Percentiles rank a stretch among this genome's conserved stretches.
Evolutionary conservation across 345 rosid species (phyloP).

Genomic region (Camelina sativa): DNA sequence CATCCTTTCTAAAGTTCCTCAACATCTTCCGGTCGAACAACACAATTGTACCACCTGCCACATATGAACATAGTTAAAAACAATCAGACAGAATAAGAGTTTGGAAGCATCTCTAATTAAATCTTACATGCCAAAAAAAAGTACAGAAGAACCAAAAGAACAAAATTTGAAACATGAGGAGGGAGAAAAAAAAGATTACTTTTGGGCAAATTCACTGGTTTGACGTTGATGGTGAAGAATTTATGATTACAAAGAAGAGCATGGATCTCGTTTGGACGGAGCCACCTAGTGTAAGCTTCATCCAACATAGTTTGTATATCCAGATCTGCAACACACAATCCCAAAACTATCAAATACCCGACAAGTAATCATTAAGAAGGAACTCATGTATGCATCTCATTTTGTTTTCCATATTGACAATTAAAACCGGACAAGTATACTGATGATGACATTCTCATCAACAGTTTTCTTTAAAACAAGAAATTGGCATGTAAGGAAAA

Average conservation of each 20-base stretch:
- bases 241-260: constrained; percentile 83
- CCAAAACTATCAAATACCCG: constrained; percentile 9
- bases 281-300: constrained; percentile 90
- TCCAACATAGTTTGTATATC: constrained; percentile 62
- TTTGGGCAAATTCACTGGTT: constrained; percentile 79
- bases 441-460: constrained; percentile 10
- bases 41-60: constrained; percentile 86
- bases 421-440: background rate
- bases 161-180: background rate
- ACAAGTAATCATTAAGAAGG: background rate
- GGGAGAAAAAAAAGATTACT: constrained; percentile 49
- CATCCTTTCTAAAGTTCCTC: constrained; percentile 93
- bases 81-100: background rate
- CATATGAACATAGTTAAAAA: constrained; percentile 20
- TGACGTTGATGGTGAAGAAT: constrained; percentile 70
- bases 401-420: background rate
- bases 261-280: constrained; percentile 95
- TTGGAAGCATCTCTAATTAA: too few relatives aligned
- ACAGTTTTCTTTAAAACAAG: background rate
- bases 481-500: background rate
- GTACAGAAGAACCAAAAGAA: background rate
- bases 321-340: constrained; percentile 60
- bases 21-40: constrained; percentile 84
- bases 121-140: background rate
- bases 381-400: background rate